Evolutionary conservation across 1,284 basidiomycete species (phyloP), one percentile per base, ranked within the genome.

Genomic region (Heterobasidion irregulare): DNA sequence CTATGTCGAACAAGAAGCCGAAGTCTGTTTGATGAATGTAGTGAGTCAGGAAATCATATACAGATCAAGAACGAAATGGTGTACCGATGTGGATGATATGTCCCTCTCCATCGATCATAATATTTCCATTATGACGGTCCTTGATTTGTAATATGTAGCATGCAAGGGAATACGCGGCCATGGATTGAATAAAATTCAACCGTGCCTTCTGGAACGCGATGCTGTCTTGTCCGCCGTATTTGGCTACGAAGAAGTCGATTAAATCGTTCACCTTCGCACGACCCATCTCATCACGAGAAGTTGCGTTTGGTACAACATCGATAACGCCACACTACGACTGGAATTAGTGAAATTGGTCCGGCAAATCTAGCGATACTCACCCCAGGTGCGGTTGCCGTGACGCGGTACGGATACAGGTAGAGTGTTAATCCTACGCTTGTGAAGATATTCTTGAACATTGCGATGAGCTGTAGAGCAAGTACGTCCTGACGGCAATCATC

Each of bases 391-490:
- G 97, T 99, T 1, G 97, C 96, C 7, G 94, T 98, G 13, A 99
- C 97, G 50, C 96, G 84, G 68, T 99, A 99, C 0, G 97, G 97
- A 70, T 86, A 96, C 32, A 99, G 79, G 65, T 99, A 98, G 34
- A 98, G 75, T 16, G 89, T 92, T 55, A 99, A 74, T 1, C 97
- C 97, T 53, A 96, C 83, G 57, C 79, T 79, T 12, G 82, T 90
- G 72, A 96, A 99, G 59, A 98, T 91, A 69, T 97, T 98, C 74
- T 99, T 99, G 81, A 99, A 97, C 93, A 99, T 98, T 8, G 97
- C 97, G 60, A 99, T 99, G 61, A 98, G 76, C 68, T 99, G 97
- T 55, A 99, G 75, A 0, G 97, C 97, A 44, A 99, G 80, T 18
- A 98, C 89, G 64, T 99, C 97, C 71, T 99, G 97, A 47, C 97